Evolutionary conservation across 495 filamentous ascomycete species (phyloP), one percentile per base, ranked within the genome.

Genomic region (Aspergillus baeticus): DNA sequence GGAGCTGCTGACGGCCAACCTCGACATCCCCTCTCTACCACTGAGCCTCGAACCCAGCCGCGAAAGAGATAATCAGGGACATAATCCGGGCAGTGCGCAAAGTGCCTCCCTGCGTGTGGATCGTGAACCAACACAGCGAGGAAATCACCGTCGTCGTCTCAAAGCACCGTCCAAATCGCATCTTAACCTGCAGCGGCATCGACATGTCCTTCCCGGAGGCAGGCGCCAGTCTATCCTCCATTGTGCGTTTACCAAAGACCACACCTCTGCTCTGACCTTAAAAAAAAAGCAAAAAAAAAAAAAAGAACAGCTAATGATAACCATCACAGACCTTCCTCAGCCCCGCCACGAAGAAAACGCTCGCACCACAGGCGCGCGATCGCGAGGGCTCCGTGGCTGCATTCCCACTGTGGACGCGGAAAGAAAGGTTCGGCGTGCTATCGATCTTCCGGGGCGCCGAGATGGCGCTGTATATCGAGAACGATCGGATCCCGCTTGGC

Each of bases 81-180:
- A n/a, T n/a, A n/a, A n/a, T n/a, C n/a, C n/a, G n/a, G n/a, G n/a
- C n/a, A n/a, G n/a, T n/a, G n/a, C n/a, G n/a, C n/a, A n/a, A n/a
- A n/a, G n/a, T n/a, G n/a, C 53, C 53, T 10, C 31, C 42, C 1
- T 55, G 53, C 53, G 31, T 47, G 2, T 45, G 53, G 17, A 34
- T 55, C 5, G 20, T 55, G 8, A 55, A 55, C 11, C 42, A 47
- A 10, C 53, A 55, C 15, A 29, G 2, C 33, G 43, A 55, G 20
- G 43, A 55, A 21, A 55, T 47, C 5, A 55, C 53, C 33, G 53
- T 55, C 18, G 43, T 55, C 1, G 53, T 55, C 1, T 55, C 53
- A 3, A 35, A 48, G 20, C 39, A 38, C 33, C 42, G 42, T 8
- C 53, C 53, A 2, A 47, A 47, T 20, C 53, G 53, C 13, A 20